Evolutionary conservation across 2,329 filamentous ascomycete genomes (phyloP).

Genomic region (Bipolaris gigantea): DNA sequence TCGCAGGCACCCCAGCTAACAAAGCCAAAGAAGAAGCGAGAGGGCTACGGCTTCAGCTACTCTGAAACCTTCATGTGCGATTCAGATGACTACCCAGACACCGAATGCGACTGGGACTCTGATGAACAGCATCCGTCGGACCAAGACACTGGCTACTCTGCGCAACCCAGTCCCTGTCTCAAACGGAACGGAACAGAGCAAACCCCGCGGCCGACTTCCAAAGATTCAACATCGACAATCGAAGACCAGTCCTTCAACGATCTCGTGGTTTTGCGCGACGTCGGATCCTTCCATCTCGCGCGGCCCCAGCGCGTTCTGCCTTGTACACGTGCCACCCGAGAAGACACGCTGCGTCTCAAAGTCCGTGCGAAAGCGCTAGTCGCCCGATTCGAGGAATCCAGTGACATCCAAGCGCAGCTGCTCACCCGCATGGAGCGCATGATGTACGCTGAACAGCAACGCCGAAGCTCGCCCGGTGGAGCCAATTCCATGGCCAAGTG

Average conservation of each 20-base stretch:
- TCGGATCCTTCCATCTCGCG: constrained; percentile 23
- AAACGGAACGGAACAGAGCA: not conserved
- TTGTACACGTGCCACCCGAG: constrained; percentile 29
- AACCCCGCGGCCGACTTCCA: not conserved
- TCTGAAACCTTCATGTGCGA: constrained; percentile 24
- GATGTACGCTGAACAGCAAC: constrained; percentile 14
- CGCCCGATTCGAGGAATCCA: constrained; percentile 23
- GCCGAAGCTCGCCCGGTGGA: not conserved
- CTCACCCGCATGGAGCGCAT: constrained; percentile 29
- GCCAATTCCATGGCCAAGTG: constrained; percentile 7
- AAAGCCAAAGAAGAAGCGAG: constrained; percentile 23
- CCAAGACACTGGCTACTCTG: not conserved
- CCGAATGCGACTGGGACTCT: constrained; percentile 19
- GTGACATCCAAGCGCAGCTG: constrained; percentile 17
- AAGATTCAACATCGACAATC: not conserved
- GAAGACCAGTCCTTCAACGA: constrained; percentile 26
- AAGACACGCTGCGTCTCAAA: constrained; percentile 26
- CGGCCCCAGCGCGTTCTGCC: constrained; percentile 18
- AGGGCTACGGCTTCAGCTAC: constrained; percentile 33
- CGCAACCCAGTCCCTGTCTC: not conserved
- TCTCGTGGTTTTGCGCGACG: constrained; percentile 26
- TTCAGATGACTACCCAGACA: constrained; percentile 30
- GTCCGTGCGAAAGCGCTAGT: constrained; percentile 19
- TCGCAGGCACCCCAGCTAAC: constrained; percentile 8
- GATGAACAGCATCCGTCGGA: constrained; percentile 1